These are phyloP conservation scores for Cercospora citrullina DNA, from an alignment of 2,329 filamentous ascomycete species.

Conservation along the genomic window DNA sequence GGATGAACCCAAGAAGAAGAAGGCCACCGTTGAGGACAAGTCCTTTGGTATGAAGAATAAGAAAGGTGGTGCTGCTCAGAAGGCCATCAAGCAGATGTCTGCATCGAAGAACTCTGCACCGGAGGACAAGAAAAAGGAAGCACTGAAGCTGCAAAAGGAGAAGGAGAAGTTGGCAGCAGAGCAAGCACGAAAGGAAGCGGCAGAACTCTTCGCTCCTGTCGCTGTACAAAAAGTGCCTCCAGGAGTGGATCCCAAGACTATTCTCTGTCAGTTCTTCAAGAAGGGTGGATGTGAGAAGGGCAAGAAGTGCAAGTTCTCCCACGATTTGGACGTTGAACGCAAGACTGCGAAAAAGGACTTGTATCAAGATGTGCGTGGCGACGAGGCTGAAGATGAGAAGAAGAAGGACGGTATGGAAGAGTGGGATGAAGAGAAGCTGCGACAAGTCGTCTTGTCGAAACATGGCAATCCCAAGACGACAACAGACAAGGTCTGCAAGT, in stretches of 20 bases:
- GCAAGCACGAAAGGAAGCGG: constrained; percentile 75
- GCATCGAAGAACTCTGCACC: constrained; percentile 71
- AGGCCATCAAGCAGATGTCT: constrained; percentile 80
- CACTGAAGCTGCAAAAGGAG: constrained; percentile 65
- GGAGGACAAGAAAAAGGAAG: constrained; percentile 80
- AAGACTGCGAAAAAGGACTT: constrained; percentile 91
- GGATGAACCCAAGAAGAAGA: constrained; percentile 53
- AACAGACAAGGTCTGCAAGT: constrained; percentile 99
- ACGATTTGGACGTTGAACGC: constrained; percentile 84
- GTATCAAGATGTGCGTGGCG: constrained; percentile 79
- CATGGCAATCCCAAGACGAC: constrained; percentile 94
- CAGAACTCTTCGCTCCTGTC: constrained; percentile 82
- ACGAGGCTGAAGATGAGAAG: constrained; percentile 67
- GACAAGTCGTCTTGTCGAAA: constrained; percentile 88
- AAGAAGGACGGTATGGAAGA: constrained; percentile 89
- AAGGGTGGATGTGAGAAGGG: constrained; percentile 96
- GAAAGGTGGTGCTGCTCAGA: constrained; percentile 89
- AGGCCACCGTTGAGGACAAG: constrained; percentile 77
- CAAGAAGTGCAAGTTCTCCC: constrained; percentile 96
- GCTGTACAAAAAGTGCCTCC: constrained; percentile 98
- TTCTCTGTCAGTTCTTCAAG: constrained; percentile 95
- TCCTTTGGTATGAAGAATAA: constrained; percentile 99
- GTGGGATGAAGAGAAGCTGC: constrained; percentile 96
- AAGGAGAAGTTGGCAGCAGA: constrained; percentile 91
- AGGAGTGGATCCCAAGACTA: constrained; percentile 95